Percentiles rank a stretch among this genome's conserved stretches.
These are phyloP conservation scores for Metschnikowia henanensis DNA, from an alignment of 805 yeast species.

Conservation along the genomic window DNA sequence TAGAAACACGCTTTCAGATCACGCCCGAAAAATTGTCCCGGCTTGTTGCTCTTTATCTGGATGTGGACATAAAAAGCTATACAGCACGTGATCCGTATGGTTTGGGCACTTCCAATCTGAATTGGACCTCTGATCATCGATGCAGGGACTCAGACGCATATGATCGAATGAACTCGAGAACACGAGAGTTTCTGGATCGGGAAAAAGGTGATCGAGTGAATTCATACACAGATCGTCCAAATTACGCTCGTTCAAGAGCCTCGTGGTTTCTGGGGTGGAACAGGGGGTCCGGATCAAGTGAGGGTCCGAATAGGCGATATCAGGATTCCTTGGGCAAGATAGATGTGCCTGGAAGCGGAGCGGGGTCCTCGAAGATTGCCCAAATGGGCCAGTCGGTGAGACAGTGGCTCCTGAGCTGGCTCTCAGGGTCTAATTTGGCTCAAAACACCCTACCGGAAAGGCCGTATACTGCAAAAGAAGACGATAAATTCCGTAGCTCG, in stretches of 20 bases:
- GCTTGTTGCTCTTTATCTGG: conserved; percentile 4
- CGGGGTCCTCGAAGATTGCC: no score
- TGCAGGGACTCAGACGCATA: neutral
- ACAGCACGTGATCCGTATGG: neutral
- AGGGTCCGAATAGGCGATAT: no score
- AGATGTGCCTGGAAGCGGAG: no score
- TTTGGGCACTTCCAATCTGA: no score
- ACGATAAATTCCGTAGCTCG: no score
- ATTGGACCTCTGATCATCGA: neutral
- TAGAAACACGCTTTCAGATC: conserved; percentile 6
- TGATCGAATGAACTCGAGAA: neutral
- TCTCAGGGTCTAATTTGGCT: neutral
- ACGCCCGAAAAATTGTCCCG: neutral
- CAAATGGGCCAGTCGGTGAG: no score
- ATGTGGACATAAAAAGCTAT: neutral
- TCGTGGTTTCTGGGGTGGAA: neutral
- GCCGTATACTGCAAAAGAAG: no score
- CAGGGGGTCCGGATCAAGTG: neutral
- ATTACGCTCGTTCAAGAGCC: no score
- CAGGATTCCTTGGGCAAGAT: no score
- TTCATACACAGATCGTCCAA: no score
- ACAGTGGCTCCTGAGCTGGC: neutral
- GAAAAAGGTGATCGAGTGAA: no score
- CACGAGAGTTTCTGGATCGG: neutral
- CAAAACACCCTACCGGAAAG: no score